Percentiles rank a stretch among this genome's conserved stretches.
phyloP scores from a whole-genome alignment of 1,284 basidiomycete genomes.

The Marasmius sp. region DNA sequence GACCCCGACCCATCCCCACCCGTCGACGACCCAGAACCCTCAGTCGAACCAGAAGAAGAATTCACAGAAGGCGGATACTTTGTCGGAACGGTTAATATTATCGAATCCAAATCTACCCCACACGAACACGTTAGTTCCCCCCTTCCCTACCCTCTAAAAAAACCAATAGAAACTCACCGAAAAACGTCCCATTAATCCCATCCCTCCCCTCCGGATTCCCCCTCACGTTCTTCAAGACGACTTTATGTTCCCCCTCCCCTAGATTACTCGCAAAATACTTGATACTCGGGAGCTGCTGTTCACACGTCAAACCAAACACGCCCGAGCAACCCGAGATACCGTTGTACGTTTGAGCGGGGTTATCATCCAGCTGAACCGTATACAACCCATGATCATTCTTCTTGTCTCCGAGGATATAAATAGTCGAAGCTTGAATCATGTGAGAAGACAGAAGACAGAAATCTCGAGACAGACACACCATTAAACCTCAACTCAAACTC shows the following conservation, averaged over 20 bases:
- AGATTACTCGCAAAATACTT: constrained; percentile 41
- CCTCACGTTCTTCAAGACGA: constrained; percentile 33
- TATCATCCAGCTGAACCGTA: constrained; percentile 33
- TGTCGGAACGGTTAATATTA: constrained; percentile 39
- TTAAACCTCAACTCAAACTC: constrained; percentile 37
- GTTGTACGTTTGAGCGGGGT: constrained; percentile 28
- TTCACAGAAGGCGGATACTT: constrained; percentile 20
- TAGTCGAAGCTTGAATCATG: constrained; percentile 43
- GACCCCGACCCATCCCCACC: too few species aligned
- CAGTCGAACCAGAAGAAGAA: too few species aligned
- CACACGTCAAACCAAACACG: constrained; percentile 37
- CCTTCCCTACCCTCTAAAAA: too few species aligned
- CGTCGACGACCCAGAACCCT: too few species aligned
- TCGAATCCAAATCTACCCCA: constrained; percentile 41
- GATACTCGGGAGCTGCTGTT: constrained; percentile 40
- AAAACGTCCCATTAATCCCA: constrained; percentile 40
- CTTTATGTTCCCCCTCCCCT: constrained; percentile 30
- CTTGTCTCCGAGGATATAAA: constrained; percentile 45
- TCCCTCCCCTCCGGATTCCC: constrained; percentile 12
- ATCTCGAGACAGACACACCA: constrained; percentile 21
- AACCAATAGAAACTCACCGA: constrained; percentile 39
- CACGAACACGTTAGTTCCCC: not conserved
- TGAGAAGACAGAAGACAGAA: too few species aligned
- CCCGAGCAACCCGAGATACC: constrained; percentile 45
- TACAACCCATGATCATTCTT: constrained; percentile 44